Conservation (phyloP, 768 basidiomycete genomes). For the Coprinellus aureogranulatus region DNA sequence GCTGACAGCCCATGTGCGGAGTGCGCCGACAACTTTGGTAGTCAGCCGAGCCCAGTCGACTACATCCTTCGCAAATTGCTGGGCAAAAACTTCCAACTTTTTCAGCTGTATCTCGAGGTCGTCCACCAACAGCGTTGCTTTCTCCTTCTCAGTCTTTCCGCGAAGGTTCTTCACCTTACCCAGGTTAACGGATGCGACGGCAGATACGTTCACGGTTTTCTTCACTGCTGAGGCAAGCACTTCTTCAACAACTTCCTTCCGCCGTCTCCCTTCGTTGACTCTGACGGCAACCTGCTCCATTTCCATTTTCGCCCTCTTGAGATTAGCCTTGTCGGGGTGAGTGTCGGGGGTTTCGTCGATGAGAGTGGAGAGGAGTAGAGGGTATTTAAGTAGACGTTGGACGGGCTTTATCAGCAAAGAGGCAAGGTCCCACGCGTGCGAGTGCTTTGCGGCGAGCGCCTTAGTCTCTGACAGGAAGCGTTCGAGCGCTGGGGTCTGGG, state of each 20-base stretch:
- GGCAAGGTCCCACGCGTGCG: conserved; percentile 89
- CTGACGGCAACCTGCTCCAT: conserved; percentile 74
- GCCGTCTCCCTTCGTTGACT: conserved; percentile 75
- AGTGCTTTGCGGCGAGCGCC: conserved; percentile 63
- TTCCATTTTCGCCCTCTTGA: conserved; percentile 49
- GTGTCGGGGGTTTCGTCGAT: conserved; percentile 69
- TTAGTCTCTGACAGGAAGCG: conserved; percentile 68
- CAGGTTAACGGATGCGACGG: conserved; percentile 56
- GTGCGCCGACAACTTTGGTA: conserved; percentile 44
- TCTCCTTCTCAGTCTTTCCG: conserved; percentile 27
- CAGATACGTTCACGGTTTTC: conserved; percentile 39
- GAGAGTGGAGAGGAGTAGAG: conserved; percentile 76
- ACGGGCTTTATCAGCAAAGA: conserved; percentile 97
- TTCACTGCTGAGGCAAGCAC: conserved; percentile 51
- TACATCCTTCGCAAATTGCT: conserved; percentile 59
- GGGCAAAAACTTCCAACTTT: conserved; percentile 54
- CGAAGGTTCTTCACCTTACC: conserved; percentile 58
- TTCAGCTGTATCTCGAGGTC: conserved; percentile 56
- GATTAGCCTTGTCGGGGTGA: conserved; percentile 63
- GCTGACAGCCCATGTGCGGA: conserved; percentile 60
- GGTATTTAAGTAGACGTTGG: conserved; percentile 92
- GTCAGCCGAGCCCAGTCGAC: conserved; percentile 61
- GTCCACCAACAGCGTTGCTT: conserved; percentile 50
- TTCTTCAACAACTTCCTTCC: conserved; percentile 77
- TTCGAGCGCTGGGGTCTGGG: conserved; percentile 55